These are phyloP conservation scores for Penicillium sp. DNA, from an alignment of 2,329 filamentous ascomycete species.

Conservation along the genomic window DNA sequence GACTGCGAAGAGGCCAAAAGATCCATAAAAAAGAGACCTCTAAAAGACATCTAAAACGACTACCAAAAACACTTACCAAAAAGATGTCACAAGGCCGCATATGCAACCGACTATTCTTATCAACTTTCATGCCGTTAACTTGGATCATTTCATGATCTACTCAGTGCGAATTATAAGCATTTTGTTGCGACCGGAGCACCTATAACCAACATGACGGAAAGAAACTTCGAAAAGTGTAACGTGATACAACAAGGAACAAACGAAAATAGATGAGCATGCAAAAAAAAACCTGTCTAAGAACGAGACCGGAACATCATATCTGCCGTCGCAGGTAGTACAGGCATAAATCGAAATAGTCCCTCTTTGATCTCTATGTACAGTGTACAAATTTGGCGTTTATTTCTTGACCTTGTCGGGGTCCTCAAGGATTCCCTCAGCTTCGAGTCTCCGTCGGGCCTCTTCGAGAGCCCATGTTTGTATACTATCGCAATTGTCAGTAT, in stretches of 20 bases:
- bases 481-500: constrained; percentile 52
- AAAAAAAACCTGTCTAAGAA: constrained; percentile 37
- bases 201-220: constrained; percentile 23
- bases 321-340: constrained; percentile 32
- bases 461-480: constrained; percentile 99
- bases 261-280: constrained; percentile 31
- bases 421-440: constrained; percentile 88
- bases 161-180: constrained; percentile 12
- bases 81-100: neutral
- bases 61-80: neutral
- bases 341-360: constrained; percentile 32
- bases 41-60: neutral
- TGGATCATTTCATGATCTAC: neutral
- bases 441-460: constrained; percentile 90
- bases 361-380: constrained; percentile 44
- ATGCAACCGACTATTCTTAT: neutral
- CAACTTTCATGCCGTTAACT: neutral
- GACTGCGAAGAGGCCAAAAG: neutral
- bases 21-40: too few relatives aligned
- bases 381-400: constrained; percentile 38
- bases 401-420: constrained; percentile 65
- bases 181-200: constrained; percentile 19
- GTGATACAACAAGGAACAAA: constrained; percentile 29
- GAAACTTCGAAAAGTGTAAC: constrained; percentile 17
- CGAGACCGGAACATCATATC: constrained; percentile 33